Evolutionary conservation across 1,284 basidiomycete species (phyloP).

Genomic region (Puccinia horiana): DNA sequence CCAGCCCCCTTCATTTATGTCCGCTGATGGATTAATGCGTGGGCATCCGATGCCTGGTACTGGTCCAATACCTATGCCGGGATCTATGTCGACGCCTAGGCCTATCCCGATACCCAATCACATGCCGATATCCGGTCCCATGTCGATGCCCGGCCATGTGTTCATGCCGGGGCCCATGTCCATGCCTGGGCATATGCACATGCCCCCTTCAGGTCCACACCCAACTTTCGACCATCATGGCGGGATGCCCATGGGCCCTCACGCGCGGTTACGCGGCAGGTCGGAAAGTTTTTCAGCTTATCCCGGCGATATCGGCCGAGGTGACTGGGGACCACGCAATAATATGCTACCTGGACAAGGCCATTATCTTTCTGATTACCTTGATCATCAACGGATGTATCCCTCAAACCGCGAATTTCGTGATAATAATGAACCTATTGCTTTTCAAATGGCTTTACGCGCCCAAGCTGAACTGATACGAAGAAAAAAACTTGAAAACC

Average conservation of each 20-base stretch:
- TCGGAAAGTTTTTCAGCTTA: slow-evolving; percentile 25
- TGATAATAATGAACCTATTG: background rate
- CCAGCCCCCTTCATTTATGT: slow-evolving; percentile 24
- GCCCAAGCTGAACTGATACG: slow-evolving; percentile 45
- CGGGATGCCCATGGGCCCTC: background rate
- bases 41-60: slow-evolving; percentile 16
- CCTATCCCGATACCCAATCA: slow-evolving; percentile 22
- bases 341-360: background rate
- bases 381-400: background rate
- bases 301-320: slow-evolving; percentile 21
- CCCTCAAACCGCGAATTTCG: background rate
- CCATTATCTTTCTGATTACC: slow-evolving; percentile 3
- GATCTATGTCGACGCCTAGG: background rate
- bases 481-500: slow-evolving; percentile 28
- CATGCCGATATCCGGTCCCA: slow-evolving; percentile 13
- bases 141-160: slow-evolving; percentile 32
- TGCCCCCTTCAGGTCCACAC: slow-evolving; percentile 4
- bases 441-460: slow-evolving; percentile 20
- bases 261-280: slow-evolving; percentile 10
- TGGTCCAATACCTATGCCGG: slow-evolving; percentile 28
- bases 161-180: slow-evolving; percentile 26
- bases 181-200: slow-evolving; percentile 23
- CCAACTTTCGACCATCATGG: slow-evolving; percentile 3
- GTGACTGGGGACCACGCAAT: slow-evolving; percentile 9
- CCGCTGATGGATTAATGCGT: background rate